Evolutionary conservation across 2,329 filamentous ascomycete genomes (phyloP).

Genomic region (Hypoxylon sp.): DNA sequence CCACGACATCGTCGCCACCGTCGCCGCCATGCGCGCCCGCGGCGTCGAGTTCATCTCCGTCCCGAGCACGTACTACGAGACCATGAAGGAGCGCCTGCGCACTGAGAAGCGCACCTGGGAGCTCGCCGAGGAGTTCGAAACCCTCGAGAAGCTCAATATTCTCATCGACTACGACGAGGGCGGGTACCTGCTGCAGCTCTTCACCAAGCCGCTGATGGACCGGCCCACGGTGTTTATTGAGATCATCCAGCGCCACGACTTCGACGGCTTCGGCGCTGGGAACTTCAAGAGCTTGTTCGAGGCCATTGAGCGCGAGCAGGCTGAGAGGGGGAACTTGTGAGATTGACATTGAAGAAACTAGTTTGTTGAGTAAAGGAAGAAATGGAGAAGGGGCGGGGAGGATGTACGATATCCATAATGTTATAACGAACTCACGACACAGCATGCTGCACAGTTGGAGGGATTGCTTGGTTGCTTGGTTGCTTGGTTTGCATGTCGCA

Average conservation of each 20-base stretch:
- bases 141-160: slow-evolving; percentile 83
- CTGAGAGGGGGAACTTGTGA: slow-evolving; percentile 81
- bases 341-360: not conserved
- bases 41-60: slow-evolving; percentile 95
- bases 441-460: not conserved
- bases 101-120: slow-evolving; percentile 71
- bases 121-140: slow-evolving; percentile 84
- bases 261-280: slow-evolving; percentile 92
- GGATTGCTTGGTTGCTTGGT: slow-evolving; percentile 6
- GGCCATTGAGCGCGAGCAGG: slow-evolving; percentile 95
- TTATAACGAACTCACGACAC: slow-evolving; percentile 34
- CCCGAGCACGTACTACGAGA: slow-evolving; percentile 86
- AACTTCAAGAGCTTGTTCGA: slow-evolving; percentile 98
- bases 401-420: slow-evolving; percentile 7
- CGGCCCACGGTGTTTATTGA: slow-evolving; percentile 96
- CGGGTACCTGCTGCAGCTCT: slow-evolving; percentile 84
- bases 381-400: not conserved
- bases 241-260: slow-evolving; percentile 93
- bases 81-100: slow-evolving; percentile 81
- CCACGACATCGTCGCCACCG: slow-evolving; percentile 81
- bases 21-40: slow-evolving; percentile 83
- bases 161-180: slow-evolving; percentile 95
- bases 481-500: not conserved
- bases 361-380: not conserved
- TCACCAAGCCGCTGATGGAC: slow-evolving; percentile 92